Evolutionary conservation across 2,329 filamentous ascomycete species (phyloP).

Genomic region (Domatiomyces catenatus): DNA sequence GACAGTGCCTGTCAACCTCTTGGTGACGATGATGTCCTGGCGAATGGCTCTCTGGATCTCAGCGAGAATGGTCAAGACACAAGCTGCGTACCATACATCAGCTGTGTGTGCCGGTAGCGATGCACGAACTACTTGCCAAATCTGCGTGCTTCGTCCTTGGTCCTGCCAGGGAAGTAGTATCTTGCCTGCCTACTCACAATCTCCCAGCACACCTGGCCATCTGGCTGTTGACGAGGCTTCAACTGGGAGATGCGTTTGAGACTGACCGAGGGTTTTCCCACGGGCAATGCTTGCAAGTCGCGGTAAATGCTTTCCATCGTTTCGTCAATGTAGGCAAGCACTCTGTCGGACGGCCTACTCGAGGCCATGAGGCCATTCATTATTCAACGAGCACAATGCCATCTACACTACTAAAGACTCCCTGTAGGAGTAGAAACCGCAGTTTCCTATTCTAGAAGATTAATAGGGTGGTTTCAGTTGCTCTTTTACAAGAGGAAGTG

Average conservation of each 20-base stretch:
- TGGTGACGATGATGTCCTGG: conserved; percentile 36
- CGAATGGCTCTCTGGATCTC: conserved; percentile 39
- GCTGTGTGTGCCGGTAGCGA: conserved; percentile 6
- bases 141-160: conserved; percentile 42
- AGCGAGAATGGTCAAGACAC: conserved; percentile 32
- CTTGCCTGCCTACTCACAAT: neutral
- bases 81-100: conserved; percentile 8
- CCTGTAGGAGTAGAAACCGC: no score
- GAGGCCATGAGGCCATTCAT: neutral
- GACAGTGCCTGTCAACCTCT: conserved; percentile 30
- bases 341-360: neutral
- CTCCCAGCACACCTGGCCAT: neutral
- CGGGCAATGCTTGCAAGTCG: neutral
- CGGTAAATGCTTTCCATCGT: neutral
- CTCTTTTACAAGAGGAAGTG: no score
- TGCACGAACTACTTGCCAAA: conserved; percentile 28
- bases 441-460: no score
- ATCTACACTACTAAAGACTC: no score
- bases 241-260: neutral
- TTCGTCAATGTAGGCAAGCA: neutral
- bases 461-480: no score
- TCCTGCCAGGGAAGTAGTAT: conserved; percentile 41
- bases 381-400: no score
- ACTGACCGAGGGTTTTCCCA: neutral
- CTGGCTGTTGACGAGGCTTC: neutral